These are phyloP conservation scores for Wickerhamomyces xylosicus DNA, from an alignment of 805 yeast species.

Conservation along the genomic window DNA sequence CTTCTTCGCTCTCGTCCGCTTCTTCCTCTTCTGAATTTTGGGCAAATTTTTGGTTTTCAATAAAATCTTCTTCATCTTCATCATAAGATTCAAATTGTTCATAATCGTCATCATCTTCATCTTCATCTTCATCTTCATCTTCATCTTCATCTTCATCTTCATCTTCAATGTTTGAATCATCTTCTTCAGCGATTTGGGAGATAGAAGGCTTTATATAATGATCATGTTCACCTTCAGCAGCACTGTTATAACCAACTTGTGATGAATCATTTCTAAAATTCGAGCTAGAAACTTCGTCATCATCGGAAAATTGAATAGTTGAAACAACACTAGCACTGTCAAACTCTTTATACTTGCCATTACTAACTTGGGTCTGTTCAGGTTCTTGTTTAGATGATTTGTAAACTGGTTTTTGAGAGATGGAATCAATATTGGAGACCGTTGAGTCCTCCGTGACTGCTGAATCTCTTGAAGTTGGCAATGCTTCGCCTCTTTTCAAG, in stretches of 20 bases:
- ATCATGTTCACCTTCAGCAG: neutral
- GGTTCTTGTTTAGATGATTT: no score
- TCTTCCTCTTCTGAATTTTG: neutral
- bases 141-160: conserved; percentile 1
- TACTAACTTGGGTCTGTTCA: no score
- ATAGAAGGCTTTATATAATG: no score
- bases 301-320: conserved; percentile 14
- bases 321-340: conserved; percentile 9
- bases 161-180: neutral
- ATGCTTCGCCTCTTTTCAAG: conserved; percentile 26
- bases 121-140: conserved; percentile 3
- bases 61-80: conserved; percentile 1
- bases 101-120: conserved; percentile 1
- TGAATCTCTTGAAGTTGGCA: conserved; percentile 13
- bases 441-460: neutral
- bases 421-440: neutral
- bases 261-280: conserved; percentile 1
- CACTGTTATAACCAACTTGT: neutral
- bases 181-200: neutral
- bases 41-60: neutral
- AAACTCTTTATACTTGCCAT: conserved; percentile 1
- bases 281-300: conserved; percentile 6
- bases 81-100: conserved; percentile 1
- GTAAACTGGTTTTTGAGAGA: no score
- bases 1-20: neutral